phyloP scores from a whole-genome alignment of 169 alveolate species.

The Theileria luwenshuni region DNA sequence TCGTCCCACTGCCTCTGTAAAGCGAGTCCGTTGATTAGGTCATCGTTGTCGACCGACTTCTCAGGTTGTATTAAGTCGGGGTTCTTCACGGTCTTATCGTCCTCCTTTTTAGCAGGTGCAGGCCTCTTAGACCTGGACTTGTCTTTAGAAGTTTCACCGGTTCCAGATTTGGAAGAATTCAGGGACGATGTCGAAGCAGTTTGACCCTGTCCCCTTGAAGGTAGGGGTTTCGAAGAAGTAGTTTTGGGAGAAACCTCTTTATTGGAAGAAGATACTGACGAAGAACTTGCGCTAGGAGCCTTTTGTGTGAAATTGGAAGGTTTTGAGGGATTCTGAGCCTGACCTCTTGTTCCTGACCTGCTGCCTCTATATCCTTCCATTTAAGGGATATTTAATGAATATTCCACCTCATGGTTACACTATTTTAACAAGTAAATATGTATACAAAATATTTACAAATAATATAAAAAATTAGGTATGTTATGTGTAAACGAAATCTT shows the following conservation, averaged over 20 bases:
- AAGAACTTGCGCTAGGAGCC: background rate
- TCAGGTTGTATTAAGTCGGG: constrained; percentile 16
- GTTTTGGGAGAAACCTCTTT: background rate
- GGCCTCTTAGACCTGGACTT: constrained; percentile 2
- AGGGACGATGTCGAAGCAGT: background rate
- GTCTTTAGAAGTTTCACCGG: background rate
- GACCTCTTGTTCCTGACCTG: background rate
- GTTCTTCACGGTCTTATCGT: constrained; percentile 35
- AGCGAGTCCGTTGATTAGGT: constrained; percentile 50
- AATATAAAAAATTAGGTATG: too few relatives aligned
- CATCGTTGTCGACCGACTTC: constrained; percentile 25
- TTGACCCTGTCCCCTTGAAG: background rate
- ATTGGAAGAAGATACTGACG: background rate
- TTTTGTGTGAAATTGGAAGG: constrained; percentile 2
- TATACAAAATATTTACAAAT: too few relatives aligned
- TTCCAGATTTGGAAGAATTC: background rate
- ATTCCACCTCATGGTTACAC: too few relatives aligned
- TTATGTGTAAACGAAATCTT: too few relatives aligned
- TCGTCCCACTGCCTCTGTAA: constrained; percentile 67
- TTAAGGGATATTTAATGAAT: too few relatives aligned
- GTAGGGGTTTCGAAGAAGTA: background rate
- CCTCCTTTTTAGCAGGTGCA: background rate
- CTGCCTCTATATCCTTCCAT: constrained; percentile 11
- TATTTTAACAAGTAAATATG: too few relatives aligned
- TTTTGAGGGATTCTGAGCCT: constrained; percentile 13